Conservation (phyloP, 108 stramenopile genomes). For the Cyclotella distinguenda region DNA sequence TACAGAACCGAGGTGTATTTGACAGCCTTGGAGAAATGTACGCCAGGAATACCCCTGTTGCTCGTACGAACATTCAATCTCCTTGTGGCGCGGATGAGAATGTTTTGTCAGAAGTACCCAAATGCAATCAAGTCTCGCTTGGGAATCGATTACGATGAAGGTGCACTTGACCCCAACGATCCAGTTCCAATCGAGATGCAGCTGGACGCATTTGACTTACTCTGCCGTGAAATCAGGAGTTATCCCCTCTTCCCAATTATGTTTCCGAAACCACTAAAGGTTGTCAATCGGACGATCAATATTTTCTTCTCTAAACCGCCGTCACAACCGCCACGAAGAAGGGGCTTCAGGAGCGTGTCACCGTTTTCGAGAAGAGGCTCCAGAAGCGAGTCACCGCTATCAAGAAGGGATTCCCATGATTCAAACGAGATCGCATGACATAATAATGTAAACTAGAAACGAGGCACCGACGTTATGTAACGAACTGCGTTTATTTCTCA, state of each 20-base stretch:
- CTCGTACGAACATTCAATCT: constrained; percentile 20
- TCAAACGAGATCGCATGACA: too few relatives aligned
- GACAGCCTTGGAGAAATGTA: constrained; percentile 32
- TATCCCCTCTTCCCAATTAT: constrained; percentile 31
- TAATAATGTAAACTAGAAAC: too few relatives aligned
- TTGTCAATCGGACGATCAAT: constrained; percentile 22
- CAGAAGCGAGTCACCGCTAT: too few relatives aligned
- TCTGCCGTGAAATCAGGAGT: constrained; percentile 11
- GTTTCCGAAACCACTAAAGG: constrained; percentile 18
- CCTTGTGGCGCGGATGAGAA: constrained; percentile 8
- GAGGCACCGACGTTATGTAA: too few relatives aligned
- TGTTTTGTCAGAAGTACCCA: constrained; percentile 30
- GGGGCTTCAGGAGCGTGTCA: too few relatives aligned
- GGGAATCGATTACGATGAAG: constrained; percentile 14
- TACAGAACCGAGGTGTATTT: constrained; percentile 33
- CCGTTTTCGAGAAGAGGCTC: too few relatives aligned
- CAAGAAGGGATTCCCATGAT: too few relatives aligned
- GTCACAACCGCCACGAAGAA: too few relatives aligned
- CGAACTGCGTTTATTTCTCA: too few relatives aligned
- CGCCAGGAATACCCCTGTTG: constrained; percentile 20
- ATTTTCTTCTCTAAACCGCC: constrained; percentile 27
- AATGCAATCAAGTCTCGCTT: constrained; percentile 24
- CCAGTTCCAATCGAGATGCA: constrained; percentile 36
- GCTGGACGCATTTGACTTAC: constrained; percentile 38
- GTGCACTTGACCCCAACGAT: constrained; percentile 2